Evolutionary conservation across 306 rosid species (phyloP).

Genomic region (Amphicarpaea edgeworthii): DNA sequence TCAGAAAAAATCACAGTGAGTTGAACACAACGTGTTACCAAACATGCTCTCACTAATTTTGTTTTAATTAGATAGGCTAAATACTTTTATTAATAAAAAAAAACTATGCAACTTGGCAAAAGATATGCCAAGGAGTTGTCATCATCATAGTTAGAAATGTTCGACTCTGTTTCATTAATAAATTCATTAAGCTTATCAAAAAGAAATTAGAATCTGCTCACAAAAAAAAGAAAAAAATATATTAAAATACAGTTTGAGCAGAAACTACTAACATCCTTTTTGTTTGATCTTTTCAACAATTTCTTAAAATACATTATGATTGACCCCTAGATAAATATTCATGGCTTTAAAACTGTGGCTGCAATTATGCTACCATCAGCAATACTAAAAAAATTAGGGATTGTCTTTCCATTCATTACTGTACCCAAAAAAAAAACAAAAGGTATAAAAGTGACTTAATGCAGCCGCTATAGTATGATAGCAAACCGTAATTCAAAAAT

Average conservation of each 20-base stretch:
- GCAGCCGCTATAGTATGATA: neutral
- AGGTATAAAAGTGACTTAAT: neutral
- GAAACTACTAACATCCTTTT: neutral
- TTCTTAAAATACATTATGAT: neutral
- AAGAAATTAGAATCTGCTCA: neutral
- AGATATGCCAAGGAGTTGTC: neutral
- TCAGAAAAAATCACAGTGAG: too few species aligned
- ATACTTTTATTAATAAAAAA: neutral
- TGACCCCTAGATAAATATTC: neutral
- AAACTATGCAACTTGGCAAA: neutral
- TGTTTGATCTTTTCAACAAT: neutral
- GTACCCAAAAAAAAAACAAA: too few species aligned
- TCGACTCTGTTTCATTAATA: neutral
- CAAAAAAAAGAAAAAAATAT: neutral
- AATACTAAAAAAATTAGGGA: neutral
- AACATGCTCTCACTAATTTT: neutral
- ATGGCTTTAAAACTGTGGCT: neutral
- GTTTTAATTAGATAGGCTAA: neutral
- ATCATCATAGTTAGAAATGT: neutral
- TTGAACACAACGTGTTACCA: too few species aligned
- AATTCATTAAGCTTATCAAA: neutral
- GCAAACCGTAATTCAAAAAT: neutral
- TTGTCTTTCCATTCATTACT: too few species aligned
- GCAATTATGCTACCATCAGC: neutral
- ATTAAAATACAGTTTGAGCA: neutral